These are phyloP conservation scores for Quillaja saponaria DNA, from an alignment of 306 rosid genomes.

Conservation along the genomic window DNA sequence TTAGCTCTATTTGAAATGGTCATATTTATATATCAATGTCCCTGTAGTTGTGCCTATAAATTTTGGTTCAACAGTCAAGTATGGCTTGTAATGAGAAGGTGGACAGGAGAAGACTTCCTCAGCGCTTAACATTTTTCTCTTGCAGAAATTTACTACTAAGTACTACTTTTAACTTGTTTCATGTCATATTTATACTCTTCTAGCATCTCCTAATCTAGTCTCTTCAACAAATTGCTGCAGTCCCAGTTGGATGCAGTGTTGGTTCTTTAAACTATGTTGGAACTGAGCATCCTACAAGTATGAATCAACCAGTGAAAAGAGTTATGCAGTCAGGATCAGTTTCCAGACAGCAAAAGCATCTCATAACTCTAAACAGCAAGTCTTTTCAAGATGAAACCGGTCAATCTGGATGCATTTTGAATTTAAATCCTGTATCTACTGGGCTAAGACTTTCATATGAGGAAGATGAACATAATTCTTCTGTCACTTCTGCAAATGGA, in stretches of 20 bases:
- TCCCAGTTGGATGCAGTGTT: slow-evolving; percentile 30
- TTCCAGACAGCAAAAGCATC: slow-evolving; percentile 25
- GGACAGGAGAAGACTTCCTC: too few species aligned
- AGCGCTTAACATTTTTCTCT: too few species aligned
- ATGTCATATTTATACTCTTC: slow-evolving; percentile 4
- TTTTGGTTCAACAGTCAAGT: too few species aligned
- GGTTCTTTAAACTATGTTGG: slow-evolving; percentile 27
- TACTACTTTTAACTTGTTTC: too few species aligned
- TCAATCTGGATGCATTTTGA: slow-evolving; percentile 26
- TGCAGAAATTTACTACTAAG: too few species aligned
- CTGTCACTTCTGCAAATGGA: slow-evolving; percentile 33
- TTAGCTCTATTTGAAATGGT: not conserved
- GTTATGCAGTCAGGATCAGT: slow-evolving; percentile 15
- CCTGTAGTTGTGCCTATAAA: too few species aligned
- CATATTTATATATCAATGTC: too few species aligned
- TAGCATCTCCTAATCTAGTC: not conserved
- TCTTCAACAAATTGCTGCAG: slow-evolving; percentile 10
- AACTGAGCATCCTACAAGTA: slow-evolving; percentile 5
- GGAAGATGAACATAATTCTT: slow-evolving; percentile 41
- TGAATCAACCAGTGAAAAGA: slow-evolving; percentile 23
- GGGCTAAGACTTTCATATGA: slow-evolving; percentile 37
- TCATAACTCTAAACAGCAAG: slow-evolving; percentile 16
- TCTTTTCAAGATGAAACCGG: slow-evolving; percentile 17
- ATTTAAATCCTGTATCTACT: slow-evolving; percentile 27
- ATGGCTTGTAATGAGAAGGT: too few species aligned